Evolutionary conservation across 208 protist genomes (phyloP), one percentile per base, ranked within the genome.

Genomic region (Strigomonas culicis): DNA sequence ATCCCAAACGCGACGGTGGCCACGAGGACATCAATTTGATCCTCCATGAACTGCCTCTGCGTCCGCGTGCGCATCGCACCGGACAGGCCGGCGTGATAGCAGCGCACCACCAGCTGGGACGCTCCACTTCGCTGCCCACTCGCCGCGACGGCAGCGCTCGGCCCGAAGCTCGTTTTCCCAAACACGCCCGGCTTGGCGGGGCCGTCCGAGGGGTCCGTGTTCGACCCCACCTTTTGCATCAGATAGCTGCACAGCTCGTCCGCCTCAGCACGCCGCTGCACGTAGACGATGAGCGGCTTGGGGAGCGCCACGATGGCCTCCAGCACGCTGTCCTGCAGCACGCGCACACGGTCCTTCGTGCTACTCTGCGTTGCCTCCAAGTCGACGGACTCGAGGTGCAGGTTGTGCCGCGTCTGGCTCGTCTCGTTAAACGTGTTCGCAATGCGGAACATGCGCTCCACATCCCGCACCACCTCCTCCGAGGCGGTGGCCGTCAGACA

Each of bases 1-100:
- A 99, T 99, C 24, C 97, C 98, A 77, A 99, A 99, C 19, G 98
- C 98, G 2, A 99, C 92, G 6, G 98, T 99, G 8, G 98, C 97
- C 15, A 95, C 86, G 4, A 99, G 79, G 19, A 99, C 86, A 36
- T 96, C 79, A 19, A 98, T 75, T 24, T 80, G 66, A 44, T 83
- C 92, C 0, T 70, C 64, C 41, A 86, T 80, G 87, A 98, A 99
- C 64, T 86, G 67, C 43, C 80, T 67, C 74, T 97, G 93, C n/a
- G 86, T 88, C 1, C 53, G 63, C 8, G 34, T 86, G 28, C 89
- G 75, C 27, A 88, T 31, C 4, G 63, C 11, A 0, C 69, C 72
- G 0, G 82, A 74, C 28, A 94, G 68, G 8, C 76, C 90, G 0
- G 86, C 86, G 71, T 97, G 90, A 63, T 95, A 95, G 64, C 77